Conservation (phyloP, 306 rosid genomes). For the Herpetospermum pedunculosum region DNA sequence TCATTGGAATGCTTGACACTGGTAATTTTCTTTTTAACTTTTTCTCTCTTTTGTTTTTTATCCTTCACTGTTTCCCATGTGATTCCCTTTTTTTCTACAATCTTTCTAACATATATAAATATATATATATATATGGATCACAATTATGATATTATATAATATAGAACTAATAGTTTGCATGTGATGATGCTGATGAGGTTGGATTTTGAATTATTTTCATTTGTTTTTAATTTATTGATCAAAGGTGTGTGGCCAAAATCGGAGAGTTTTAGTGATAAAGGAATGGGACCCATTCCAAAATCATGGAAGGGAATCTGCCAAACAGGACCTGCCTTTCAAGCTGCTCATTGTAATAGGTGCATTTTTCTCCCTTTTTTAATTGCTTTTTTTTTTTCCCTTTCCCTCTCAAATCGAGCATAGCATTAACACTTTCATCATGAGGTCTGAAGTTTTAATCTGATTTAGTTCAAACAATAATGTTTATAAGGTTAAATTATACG, state of each 20-base stretch:
- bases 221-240: too few relatives aligned
- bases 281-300: conserved; percentile 47
- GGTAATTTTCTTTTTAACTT: conserved; percentile 23
- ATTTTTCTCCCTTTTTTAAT: background rate
- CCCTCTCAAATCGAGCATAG: too few relatives aligned
- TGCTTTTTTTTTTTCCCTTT: background rate
- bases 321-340: conserved; percentile 40
- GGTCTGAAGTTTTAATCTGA: too few relatives aligned
- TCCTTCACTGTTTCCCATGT: conserved; percentile 13
- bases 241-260: conserved; percentile 76
- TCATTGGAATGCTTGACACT: conserved; percentile 50
- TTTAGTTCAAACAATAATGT: too few relatives aligned
- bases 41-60: background rate
- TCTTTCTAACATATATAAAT: background rate
- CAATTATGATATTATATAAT: too few relatives aligned
- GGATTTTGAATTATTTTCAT: background rate
- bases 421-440: too few relatives aligned
- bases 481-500: too few relatives aligned
- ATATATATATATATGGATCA: too few relatives aligned
- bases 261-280: conserved; percentile 56
- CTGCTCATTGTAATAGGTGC: conserved; percentile 52
- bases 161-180: background rate
- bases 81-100: background rate
- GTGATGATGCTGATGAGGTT: background rate
- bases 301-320: conserved; percentile 66